Percentiles rank a stretch among this genome's conserved stretches.
These are phyloP conservation scores for Coemansia sp. DNA, from an alignment of 192 early-diverging fungal genomes.

Conservation along the genomic window DNA sequence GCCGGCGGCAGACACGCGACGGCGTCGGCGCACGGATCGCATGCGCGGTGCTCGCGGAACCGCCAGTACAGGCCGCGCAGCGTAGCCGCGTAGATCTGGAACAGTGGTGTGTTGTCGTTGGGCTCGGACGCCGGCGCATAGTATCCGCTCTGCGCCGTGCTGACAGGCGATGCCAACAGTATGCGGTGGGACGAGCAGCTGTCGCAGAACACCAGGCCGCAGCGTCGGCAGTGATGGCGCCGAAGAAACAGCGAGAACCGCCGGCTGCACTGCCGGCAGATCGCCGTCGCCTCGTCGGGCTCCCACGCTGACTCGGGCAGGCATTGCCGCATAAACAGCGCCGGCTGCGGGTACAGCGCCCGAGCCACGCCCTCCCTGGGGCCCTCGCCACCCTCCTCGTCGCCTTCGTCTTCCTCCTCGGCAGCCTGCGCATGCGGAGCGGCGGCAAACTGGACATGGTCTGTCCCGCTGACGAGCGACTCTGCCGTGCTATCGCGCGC, in stretches of 20 bases:
- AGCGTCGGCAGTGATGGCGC: slow-evolving; percentile 92
- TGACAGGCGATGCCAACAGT: slow-evolving; percentile 55
- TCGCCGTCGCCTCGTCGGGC: slow-evolving; percentile 66
- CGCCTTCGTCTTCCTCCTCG: neutral
- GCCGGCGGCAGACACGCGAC: slow-evolving; percentile 33
- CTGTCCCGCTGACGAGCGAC: neutral
- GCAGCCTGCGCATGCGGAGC: neutral
- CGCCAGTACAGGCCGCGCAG: slow-evolving; percentile 13
- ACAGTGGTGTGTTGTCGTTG: slow-evolving; percentile 37
- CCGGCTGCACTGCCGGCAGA: slow-evolving; percentile 69
- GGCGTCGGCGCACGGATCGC: slow-evolving; percentile 56
- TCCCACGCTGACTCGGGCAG: slow-evolving; percentile 72
- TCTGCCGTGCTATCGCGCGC: neutral
- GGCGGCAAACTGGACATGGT: neutral
- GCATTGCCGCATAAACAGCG: slow-evolving; percentile 44
- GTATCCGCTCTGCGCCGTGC: slow-evolving; percentile 27
- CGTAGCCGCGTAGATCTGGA: slow-evolving; percentile 14
- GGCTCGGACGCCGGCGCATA: slow-evolving; percentile 3
- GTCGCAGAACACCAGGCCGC: slow-evolving; percentile 86
- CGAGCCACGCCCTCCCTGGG: neutral
- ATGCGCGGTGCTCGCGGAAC: slow-evolving; percentile 61
- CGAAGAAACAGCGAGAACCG: slow-evolving; percentile 78
- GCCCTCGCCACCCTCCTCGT: neutral
- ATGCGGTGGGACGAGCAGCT: slow-evolving; percentile 68
- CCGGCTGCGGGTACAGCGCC: slow-evolving; percentile 20